phyloP scores from a whole-genome alignment of 2,329 filamentous ascomycete genomes.

The Penicillium brasilianum region DNA sequence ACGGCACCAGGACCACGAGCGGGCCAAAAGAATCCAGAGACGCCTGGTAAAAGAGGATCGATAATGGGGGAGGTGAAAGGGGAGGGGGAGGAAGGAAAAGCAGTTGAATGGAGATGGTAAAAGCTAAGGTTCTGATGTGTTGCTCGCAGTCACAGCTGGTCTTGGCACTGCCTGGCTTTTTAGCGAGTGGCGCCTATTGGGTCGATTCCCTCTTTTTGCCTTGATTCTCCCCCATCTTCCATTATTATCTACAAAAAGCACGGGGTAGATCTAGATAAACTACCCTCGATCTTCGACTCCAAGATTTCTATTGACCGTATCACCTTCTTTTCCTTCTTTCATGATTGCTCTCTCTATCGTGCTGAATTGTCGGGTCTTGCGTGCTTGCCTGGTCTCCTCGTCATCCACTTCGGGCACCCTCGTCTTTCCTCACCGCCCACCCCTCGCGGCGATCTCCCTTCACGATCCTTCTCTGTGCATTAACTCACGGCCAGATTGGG shows the following conservation, averaged over 20 bases:
- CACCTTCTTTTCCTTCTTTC: neutral
- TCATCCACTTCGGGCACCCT: constrained; percentile 29
- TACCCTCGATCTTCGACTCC: neutral
- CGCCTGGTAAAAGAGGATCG: constrained; percentile 26
- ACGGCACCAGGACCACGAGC: constrained; percentile 44
- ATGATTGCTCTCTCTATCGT: neutral
- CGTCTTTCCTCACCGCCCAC: constrained; percentile 31
- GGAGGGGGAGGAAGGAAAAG: constrained; percentile 27
- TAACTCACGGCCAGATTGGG: constrained; percentile 4
- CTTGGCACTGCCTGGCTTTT: constrained; percentile 36
- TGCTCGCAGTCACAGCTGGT: constrained; percentile 32
- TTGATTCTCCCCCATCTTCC: neutral
- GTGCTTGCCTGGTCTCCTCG: constrained; percentile 25
- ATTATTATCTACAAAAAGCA: neutral
- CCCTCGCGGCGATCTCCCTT: constrained; percentile 29
- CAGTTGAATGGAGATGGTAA: constrained; percentile 34
- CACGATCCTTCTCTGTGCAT: constrained; percentile 1
- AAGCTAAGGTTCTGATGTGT: constrained; percentile 37
- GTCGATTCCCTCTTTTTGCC: neutral
- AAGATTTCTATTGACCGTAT: neutral
- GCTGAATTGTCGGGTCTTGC: neutral
- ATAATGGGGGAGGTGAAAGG: constrained; percentile 23
- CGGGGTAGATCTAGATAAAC: neutral
- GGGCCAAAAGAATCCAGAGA: constrained; percentile 34
- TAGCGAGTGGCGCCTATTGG: constrained; percentile 42